These are phyloP conservation scores for Stygiomarasmius scandens DNA, from an alignment of 1,284 basidiomycete genomes.

Conservation along the genomic window DNA sequence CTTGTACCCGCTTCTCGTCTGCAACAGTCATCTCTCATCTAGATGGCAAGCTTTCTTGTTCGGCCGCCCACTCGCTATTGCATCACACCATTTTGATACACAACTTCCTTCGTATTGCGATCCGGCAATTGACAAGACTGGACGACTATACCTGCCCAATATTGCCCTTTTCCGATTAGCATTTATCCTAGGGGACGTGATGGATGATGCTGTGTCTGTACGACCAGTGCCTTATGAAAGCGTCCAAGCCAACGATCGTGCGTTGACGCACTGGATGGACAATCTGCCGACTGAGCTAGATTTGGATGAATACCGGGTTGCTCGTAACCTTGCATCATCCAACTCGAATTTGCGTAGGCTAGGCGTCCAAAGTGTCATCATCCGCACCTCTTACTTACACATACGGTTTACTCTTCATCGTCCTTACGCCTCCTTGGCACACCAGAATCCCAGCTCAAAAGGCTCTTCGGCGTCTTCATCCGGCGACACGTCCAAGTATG, in stretches of 20 bases:
- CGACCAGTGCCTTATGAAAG: slow-evolving; percentile 72
- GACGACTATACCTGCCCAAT: slow-evolving; percentile 70
- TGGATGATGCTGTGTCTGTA: slow-evolving; percentile 79
- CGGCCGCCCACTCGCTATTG: slow-evolving; percentile 73
- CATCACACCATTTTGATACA: slow-evolving; percentile 80
- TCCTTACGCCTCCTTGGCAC: slow-evolving; percentile 60
- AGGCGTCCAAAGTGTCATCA: slow-evolving; percentile 77
- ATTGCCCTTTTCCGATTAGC: slow-evolving; percentile 74
- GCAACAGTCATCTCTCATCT: slow-evolving; percentile 17
- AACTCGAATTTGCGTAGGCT: slow-evolving; percentile 57
- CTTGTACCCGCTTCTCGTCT: slow-evolving; percentile 13
- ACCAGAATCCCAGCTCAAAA: slow-evolving; percentile 22
- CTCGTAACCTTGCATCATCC: slow-evolving; percentile 64
- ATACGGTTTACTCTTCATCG: slow-evolving; percentile 82
- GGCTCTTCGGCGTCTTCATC: slow-evolving; percentile 23
- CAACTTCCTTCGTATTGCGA: slow-evolving; percentile 69
- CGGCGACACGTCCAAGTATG: slow-evolving; percentile 44
- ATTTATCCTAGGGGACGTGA: slow-evolving; percentile 78
- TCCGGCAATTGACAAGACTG: slow-evolving; percentile 57
- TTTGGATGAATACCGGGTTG: slow-evolving; percentile 72
- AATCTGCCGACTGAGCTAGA: slow-evolving; percentile 70
- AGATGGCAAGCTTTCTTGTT: slow-evolving; percentile 87
- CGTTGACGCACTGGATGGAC: slow-evolving; percentile 72
- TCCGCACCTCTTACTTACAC: slow-evolving; percentile 74
- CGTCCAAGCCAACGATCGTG: slow-evolving; percentile 70